phyloP scores from a whole-genome alignment of 2,329 filamentous ascomycete species.

The Alternaria hordeiaustralica region DNA sequence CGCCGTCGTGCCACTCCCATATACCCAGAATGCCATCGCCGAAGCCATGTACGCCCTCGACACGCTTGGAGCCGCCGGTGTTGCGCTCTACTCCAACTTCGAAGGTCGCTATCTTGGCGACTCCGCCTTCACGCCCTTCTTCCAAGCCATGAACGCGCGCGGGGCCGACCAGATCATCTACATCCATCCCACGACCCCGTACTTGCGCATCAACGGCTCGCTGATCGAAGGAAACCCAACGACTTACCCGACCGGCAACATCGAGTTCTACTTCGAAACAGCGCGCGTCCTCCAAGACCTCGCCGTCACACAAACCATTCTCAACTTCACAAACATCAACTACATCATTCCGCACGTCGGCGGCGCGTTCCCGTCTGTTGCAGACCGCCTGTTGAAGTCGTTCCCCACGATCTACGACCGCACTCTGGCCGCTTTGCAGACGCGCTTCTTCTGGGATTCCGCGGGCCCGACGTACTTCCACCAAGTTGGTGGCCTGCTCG shows the following conservation, averaged over 20 bases:
- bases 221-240: conserved; percentile 7
- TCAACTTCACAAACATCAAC: conserved; percentile 15
- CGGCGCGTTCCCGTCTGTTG: conserved; percentile 11
- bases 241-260: conserved; percentile 2
- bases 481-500: conserved; percentile 10
- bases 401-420: conserved; percentile 2
- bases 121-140: conserved; percentile 5
- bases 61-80: background rate
- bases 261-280: conserved; percentile 20
- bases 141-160: conserved; percentile 2
- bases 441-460: conserved; percentile 11
- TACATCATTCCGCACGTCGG: conserved; percentile 16
- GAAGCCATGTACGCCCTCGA: conserved; percentile 7
- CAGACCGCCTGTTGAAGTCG: conserved; percentile 2
- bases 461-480: conserved; percentile 11
- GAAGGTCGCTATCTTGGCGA: conserved; percentile 11
- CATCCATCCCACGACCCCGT: conserved; percentile 10
- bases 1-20: conserved; percentile 13
- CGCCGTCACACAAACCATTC: conserved; percentile 2
- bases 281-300: conserved; percentile 13
- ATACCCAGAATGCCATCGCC: background rate
- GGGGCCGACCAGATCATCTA: conserved; percentile 6
- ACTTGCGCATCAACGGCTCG: background rate
- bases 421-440: background rate
- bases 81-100: conserved; percentile 15